A percentile compares a stretch with the other conserved stretches of the same genome.
These are phyloP conservation scores for Cyclocybe cylindracea DNA, from an alignment of 768 basidiomycete species.

Conservation along the genomic window DNA sequence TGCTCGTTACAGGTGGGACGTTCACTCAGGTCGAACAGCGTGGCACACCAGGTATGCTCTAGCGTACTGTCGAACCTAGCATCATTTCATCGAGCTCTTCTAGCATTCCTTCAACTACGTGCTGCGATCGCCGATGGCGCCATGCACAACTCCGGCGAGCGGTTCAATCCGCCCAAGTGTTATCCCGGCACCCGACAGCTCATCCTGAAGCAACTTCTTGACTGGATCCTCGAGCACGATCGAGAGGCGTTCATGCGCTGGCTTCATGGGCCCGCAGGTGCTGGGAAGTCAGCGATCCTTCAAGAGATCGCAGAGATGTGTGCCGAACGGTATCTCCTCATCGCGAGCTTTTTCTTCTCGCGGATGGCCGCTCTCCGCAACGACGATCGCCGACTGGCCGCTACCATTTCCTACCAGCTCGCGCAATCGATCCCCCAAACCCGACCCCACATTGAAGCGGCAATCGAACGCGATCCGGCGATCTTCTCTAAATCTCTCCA, in stretches of 20 bases:
- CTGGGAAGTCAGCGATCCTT: slow-evolving; percentile 7
- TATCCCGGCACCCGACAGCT: slow-evolving; percentile 1
- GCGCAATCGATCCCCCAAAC: slow-evolving; percentile 6
- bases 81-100: no score
- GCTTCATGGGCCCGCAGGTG: slow-evolving; percentile 3
- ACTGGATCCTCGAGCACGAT: background rate
- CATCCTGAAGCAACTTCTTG: background rate
- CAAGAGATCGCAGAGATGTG: slow-evolving; percentile 12
- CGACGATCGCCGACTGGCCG: slow-evolving; percentile 23
- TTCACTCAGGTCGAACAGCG: no score
- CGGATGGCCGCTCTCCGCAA: slow-evolving; percentile 37
- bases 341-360: no score
- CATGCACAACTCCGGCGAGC: slow-evolving; percentile 3
- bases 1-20: no score
- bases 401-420: slow-evolving; percentile 32
- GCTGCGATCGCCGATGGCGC: background rate
- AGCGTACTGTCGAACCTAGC: no score
- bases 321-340: slow-evolving; percentile 17
- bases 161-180: slow-evolving; percentile 8
- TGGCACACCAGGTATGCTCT: no score
- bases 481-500: slow-evolving; percentile 15
- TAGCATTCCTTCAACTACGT: no score
- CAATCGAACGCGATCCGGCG: slow-evolving; percentile 13
- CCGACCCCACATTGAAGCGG: slow-evolving; percentile 2
- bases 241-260: background rate